These are phyloP conservation scores for Fusarium avenaceum DNA, from an alignment of 2,329 filamentous ascomycete species.

Conservation along the genomic window DNA sequence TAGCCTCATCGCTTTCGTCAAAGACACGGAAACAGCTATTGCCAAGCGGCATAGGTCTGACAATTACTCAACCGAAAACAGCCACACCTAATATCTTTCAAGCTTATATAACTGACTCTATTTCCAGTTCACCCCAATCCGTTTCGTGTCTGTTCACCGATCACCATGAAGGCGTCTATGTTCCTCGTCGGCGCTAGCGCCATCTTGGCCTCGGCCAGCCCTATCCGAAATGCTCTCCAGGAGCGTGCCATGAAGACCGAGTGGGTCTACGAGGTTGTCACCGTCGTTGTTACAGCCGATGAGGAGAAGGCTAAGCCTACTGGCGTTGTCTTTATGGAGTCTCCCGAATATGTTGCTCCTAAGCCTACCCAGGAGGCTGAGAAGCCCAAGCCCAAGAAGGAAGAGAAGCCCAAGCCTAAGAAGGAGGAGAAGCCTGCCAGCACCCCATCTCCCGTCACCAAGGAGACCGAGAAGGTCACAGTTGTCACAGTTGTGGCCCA, in stretches of 20 bases:
- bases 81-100: conserved; percentile 31
- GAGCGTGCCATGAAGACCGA: conserved; percentile 59
- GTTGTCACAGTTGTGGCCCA: conserved; percentile 19
- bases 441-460: conserved; percentile 25
- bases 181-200: conserved; percentile 62
- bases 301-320: conserved; percentile 30
- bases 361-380: conserved; percentile 9
- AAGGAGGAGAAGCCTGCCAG: conserved; percentile 25
- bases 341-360: neutral
- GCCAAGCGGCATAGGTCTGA: conserved; percentile 38
- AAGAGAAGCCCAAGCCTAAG: conserved; percentile 6
- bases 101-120: conserved; percentile 44
- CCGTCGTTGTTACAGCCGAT: conserved; percentile 61
- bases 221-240: conserved; percentile 53
- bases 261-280: conserved; percentile 58
- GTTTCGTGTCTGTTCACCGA: conserved; percentile 29
- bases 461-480: conserved; percentile 31
- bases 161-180: conserved; percentile 66
- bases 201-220: conserved; percentile 61
- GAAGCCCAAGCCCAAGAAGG: conserved; percentile 13
- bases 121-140: conserved; percentile 35
- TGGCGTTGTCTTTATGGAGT: conserved; percentile 9
- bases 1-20: conserved; percentile 39
- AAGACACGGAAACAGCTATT: conserved; percentile 36
- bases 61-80: conserved; percentile 29